Base-by-base conservation (phyloP, 345 rosid species). In the Hevea brasiliensis region DNA sequence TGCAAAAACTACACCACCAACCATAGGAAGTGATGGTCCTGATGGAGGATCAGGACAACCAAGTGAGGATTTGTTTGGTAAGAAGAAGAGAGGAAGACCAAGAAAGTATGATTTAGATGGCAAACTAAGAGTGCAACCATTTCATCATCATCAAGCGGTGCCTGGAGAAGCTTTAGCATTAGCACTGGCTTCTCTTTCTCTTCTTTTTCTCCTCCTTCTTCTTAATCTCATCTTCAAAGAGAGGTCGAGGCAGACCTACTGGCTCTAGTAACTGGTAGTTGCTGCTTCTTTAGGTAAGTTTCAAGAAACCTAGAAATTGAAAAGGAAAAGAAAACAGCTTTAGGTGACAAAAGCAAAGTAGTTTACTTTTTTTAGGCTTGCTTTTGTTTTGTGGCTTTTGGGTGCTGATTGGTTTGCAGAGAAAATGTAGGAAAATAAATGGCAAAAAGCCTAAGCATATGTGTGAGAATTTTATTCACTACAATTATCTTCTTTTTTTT, bases 191-290 rank as follows among this genome's bases (percentile, higher is more conserved):
- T 77, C 62, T 79, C 47, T 70, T 62, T 68, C 77, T 13, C 62
- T 78, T 54, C 72, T 84, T 51, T 47, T 74, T 13, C 11, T 66
- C 5, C 79, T 70, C 32, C 54, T 27, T 1, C 2, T 32, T 75
- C 61, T 11, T 32, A 80, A n/a, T n/a, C n/a, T n/a, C n/a, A 60
- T 71, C 79, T 59, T 54, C 84, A 2, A 88, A 83, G 66, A 80
- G 81, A 62, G 86, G 87, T 61, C 80, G 89, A 60, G 92, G 92
- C 24, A 60, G 86, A 73, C 84, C 88, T 76, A 55, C 80, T 71
- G 89, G 91, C 45, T 78, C 88, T 65, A 82, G 88, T 27, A 89
- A 84, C 72, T 85, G 82, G 89, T 89, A 82, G 82, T 84, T 88
- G 61, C 84, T 70, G 80, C 93, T 79, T 86, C 90, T 67, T 41